These are phyloP conservation scores for Microbotryum lychnidis-dioicae DNA, from an alignment of 1,284 basidiomycete species.

Conservation along the genomic window DNA sequence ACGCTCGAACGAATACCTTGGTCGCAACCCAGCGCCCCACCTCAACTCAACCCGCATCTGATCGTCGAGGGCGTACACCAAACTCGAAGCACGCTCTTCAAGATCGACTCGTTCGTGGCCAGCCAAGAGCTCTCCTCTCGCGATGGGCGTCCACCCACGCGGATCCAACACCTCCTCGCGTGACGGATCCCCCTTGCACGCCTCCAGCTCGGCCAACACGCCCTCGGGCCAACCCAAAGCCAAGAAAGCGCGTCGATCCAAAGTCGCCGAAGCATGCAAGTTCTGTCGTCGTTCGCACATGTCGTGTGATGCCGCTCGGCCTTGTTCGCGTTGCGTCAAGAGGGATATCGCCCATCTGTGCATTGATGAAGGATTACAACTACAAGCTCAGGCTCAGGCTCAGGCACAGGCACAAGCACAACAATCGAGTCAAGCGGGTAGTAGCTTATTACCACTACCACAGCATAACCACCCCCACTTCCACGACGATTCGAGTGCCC, in stretches of 20 bases:
- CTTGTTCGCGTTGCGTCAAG: constrained; percentile 43
- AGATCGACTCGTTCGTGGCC: no score
- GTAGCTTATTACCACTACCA: background rate
- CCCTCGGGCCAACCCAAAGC: background rate
- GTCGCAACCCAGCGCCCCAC: no score
- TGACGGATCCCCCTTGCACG: background rate
- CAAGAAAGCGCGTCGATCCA: constrained; percentile 27
- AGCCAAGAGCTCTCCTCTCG: no score
- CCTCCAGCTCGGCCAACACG: background rate
- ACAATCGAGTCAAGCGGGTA: background rate
- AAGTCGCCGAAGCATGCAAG: constrained; percentile 38
- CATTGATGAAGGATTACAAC: constrained; percentile 21
- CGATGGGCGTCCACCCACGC: no score
- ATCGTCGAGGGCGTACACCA: no score
- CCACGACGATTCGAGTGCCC: background rate
- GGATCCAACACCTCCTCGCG: background rate
- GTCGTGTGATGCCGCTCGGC: constrained; percentile 42
- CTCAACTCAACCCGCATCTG: no score
- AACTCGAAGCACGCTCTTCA: no score
- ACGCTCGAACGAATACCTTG: no score
- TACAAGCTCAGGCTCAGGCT: background rate
- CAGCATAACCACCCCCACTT: background rate
- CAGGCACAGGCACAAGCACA: background rate
- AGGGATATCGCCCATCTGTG: constrained; percentile 45
- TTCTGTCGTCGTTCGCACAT: constrained; percentile 43